These are phyloP conservation scores for Neurospora sp. DNA, from an alignment of 2,329 filamentous ascomycete species.

Conservation along the genomic window DNA sequence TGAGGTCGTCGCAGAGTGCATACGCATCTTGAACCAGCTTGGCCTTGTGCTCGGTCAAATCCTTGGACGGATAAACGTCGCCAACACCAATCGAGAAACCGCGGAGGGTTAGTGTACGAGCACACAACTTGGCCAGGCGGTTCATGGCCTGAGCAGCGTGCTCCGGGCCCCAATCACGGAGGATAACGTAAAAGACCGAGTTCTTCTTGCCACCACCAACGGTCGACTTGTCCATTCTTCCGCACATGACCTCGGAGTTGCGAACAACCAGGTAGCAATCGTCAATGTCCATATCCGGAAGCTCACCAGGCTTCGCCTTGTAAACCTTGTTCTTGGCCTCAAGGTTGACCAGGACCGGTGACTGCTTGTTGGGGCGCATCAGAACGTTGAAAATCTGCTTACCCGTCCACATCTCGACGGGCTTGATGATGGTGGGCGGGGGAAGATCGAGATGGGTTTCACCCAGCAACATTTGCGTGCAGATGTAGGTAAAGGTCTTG, in stretches of 20 bases:
- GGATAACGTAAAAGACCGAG: constrained; percentile 92
- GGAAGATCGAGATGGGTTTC: constrained; percentile 75
- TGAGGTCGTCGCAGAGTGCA: constrained; percentile 70
- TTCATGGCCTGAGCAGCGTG: constrained; percentile 90
- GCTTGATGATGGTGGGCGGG: constrained; percentile 76
- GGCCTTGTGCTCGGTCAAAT: constrained; percentile 63
- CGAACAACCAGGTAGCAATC: constrained; percentile 88
- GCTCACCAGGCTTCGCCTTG: constrained; percentile 44
- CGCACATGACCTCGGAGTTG: constrained; percentile 96
- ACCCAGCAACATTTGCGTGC: constrained; percentile 73
- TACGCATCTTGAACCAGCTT: constrained; percentile 70
- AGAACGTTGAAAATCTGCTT: constrained; percentile 93
- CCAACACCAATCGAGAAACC: constrained; percentile 95
- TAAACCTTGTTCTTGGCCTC: constrained; percentile 88
- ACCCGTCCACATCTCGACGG: constrained; percentile 83
- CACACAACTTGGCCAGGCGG: constrained; percentile 79
- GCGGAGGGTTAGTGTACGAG: constrained; percentile 76
- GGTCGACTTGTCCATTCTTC: constrained; percentile 93
- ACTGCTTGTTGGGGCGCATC: constrained; percentile 79
- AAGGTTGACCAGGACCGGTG: constrained; percentile 75
- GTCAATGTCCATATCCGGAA: constrained; percentile 68
- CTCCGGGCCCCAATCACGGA: constrained; percentile 87
- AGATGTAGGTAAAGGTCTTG: constrained; percentile 78
- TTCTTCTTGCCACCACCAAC: constrained; percentile 98
- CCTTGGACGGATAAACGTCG: constrained; percentile 77